phyloP scores from a whole-genome alignment of 1,284 basidiomycete species.

The Apiotrichum sp. region DNA sequence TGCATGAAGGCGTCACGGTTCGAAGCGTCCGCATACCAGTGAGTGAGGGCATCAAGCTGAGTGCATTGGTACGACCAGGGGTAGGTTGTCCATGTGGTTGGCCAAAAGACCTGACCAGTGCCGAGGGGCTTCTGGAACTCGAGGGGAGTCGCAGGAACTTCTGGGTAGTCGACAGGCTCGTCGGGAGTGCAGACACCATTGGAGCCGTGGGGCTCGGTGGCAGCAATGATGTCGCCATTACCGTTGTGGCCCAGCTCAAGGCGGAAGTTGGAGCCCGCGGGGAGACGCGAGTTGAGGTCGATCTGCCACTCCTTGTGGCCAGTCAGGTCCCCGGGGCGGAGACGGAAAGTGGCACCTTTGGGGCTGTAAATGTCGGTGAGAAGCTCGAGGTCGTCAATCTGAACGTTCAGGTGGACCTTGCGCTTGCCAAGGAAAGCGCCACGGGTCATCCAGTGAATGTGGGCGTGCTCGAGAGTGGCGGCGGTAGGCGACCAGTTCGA shows the following conservation, averaged over 20 bases:
- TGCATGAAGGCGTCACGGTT: conserved; percentile 8
- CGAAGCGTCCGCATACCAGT: not conserved
- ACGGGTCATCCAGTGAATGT: conserved; percentile 11
- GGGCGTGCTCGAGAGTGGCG: conserved; percentile 6
- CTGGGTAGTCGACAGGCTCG: conserved; percentile 1
- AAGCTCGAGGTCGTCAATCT: conserved; percentile 11
- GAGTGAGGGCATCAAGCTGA: conserved; percentile 1
- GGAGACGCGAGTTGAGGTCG: conserved; percentile 9
- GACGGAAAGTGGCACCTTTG: not conserved
- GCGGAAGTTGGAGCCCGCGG: conserved; percentile 4
- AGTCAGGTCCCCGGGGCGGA: conserved; percentile 5
- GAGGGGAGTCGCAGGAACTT: not conserved
- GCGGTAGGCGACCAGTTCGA: conserved; percentile 8
- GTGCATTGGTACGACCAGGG: conserved; percentile 1
- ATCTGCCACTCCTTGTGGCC: conserved; percentile 8
- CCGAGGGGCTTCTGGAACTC: conserved; percentile 9
- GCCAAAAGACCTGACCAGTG: conserved; percentile 5
- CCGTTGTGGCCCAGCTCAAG: conserved; percentile 12
- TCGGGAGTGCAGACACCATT: conserved; percentile 1
- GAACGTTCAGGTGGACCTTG: conserved; percentile 7
- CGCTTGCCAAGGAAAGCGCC: conserved; percentile 12
- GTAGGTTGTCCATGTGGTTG: conserved; percentile 2
- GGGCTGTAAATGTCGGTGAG: conserved; percentile 7
- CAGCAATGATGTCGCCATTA: conserved; percentile 3
- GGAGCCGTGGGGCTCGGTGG: not conserved